A percentile compares a stretch with the other conserved stretches of the same genome.
These are phyloP conservation scores for Plasmodium sp. DNA, from an alignment of 169 alveolate genomes.

Conservation along the genomic window DNA sequence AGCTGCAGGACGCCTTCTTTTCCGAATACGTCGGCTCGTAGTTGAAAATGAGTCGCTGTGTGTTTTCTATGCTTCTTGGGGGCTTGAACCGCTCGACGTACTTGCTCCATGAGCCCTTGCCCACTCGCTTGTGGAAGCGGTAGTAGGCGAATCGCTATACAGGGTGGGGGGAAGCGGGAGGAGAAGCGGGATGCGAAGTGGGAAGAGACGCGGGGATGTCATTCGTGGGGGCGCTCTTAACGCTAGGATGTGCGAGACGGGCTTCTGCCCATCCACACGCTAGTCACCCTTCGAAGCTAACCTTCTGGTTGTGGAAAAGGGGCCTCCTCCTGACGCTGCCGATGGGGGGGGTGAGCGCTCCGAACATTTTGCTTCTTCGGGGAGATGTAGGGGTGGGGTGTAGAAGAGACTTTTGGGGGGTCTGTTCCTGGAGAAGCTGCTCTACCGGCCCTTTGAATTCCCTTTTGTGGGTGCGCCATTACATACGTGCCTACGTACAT, in stretches of 20 bases:
- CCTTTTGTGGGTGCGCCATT: background rate
- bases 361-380: background rate
- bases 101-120: constrained; percentile 86
- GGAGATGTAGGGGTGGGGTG: background rate
- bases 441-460: background rate
- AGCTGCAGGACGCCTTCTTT: constrained; percentile 80
- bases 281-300: background rate
- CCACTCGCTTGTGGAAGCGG: constrained; percentile 88
- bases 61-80: constrained; percentile 86
- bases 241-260: constrained; percentile 2
- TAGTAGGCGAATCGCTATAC: constrained; percentile 81
- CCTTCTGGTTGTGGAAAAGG: background rate
- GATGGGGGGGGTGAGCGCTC: background rate
- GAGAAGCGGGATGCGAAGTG: background rate
- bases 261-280: background rate
- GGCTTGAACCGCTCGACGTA: constrained; percentile 84
- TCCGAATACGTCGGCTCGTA: constrained; percentile 84
- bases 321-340: background rate
- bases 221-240: background rate
- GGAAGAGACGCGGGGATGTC: background rate
- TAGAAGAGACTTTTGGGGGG: background rate
- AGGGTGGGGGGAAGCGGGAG: too few species aligned
- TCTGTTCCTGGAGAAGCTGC: background rate
- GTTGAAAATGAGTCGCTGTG: constrained; percentile 82
- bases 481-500: background rate